Evolutionary conservation across 169 alveolate species (phyloP), one percentile per base, ranked within the genome.

Genomic region (Cryptosporidium baileyi): DNA sequence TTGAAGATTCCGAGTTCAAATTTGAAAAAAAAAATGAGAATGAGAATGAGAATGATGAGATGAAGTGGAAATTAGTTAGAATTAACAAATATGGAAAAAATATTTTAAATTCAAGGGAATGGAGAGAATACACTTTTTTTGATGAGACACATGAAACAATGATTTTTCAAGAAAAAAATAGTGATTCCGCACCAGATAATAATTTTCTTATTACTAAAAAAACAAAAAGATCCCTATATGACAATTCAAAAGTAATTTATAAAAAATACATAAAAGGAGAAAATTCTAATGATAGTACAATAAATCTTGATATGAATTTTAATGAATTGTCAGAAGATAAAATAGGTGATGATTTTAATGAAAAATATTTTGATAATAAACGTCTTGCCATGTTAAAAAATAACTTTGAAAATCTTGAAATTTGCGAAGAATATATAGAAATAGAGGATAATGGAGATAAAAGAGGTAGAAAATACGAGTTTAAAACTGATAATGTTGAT

Each of bases 21-120:
- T 36, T 15, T 2, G 81, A 65, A 0, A 1, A 32, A 7, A 24
- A 32, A 15, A 45, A 45, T 19, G 28, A 32, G 17, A 24, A 63
- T 6, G 15, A 7, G 0, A 61, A n/a, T n/a, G 44, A 13, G 15
- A 24, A 38, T 57, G 1, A 0, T 65, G 38, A 54, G 17, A 1
- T 9, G 3, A 36, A 36, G n/a, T 54, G 74, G 67, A 74, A 7
- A 34, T 41, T 74, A 41, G 43, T 54, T 38, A 36, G 43, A 47
- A 51, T 6, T 11, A 74, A 74, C 11, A 74, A 57, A 40, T 74
- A 74, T 74, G 85, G 85, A n/a, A 74, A 57, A 57, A 74, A 24
- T 51, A 54, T 24, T 7, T 40, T 38, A 5, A 47, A 51, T 1
- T 28, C 24, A 57, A 41, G 36, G 13, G 85, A 74, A 54, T 74